Base-by-base conservation (phyloP, 331 rosid species). In the Telfairia occidentalis region DNA sequence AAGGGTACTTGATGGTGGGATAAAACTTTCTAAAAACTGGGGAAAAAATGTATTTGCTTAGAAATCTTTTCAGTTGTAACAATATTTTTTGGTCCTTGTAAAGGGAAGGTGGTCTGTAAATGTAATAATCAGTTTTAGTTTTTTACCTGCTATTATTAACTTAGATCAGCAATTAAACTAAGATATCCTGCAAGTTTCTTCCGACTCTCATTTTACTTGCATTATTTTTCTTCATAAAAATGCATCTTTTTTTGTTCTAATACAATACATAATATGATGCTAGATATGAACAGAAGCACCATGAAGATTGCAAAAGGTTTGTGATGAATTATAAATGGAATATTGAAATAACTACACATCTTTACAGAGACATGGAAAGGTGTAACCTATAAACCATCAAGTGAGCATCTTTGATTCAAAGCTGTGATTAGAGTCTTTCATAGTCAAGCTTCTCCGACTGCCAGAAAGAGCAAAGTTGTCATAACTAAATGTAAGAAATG, bases 391-490 rank as follows among this genome's bases (percentile, higher is more conserved):
- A 69, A 45, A 26, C 55, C 74, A 26, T 43, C 24, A 43, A 69
- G 57, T 69, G 57, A 26, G 38, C 57, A 43, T 42, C 74, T 18
- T 69, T 43, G 57, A 69, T 26, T 12, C 74, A 69, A 38, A 40
- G 53, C 53, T 40, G 50, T 75, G 50, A 28, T 91, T 85, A 91
- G 74, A 91, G 78, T 76, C 98, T 91, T 73, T 94, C 98, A 42
- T 94, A 91, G 82, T 88, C 18, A 64, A 94, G 98, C 78, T 88
- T 94, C 84, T 94, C 96, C 19, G 98, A 94, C 98, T 94, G 96
- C 87, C 89, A 46, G n/a, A 38, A 50, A 66, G 77, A 45, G 53
- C 2, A 13, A 60, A 48, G 23, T 13, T 35, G 38, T 55, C 34
- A 37, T n/a, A 74, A 52, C 45, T 4, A 21, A 38, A 21, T 38